phyloP scores from a whole-genome alignment of 2,329 filamentous ascomycete species.

The Exophiala sideris region DNA sequence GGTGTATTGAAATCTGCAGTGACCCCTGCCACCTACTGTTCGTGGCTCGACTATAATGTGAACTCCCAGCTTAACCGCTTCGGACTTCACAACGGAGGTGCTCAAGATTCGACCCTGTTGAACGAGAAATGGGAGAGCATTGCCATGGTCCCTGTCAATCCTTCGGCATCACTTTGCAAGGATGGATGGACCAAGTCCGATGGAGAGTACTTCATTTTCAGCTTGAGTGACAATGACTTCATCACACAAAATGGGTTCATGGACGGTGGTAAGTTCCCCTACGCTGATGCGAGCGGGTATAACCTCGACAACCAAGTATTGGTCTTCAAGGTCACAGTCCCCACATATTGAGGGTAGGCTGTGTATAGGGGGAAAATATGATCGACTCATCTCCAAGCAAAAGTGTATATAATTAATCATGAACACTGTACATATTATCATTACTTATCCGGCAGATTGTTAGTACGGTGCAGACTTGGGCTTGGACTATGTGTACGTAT shows the following conservation, averaged over 20 bases:
- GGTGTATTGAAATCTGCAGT: conserved; percentile 56
- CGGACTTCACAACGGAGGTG: conserved; percentile 65
- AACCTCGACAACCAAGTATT: conserved; percentile 61
- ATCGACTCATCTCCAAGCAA: too few relatives aligned
- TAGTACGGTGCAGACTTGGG: too few relatives aligned
- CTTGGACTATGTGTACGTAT: too few relatives aligned
- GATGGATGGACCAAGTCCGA: conserved; percentile 32
- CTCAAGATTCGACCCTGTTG: conserved; percentile 55
- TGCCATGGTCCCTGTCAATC: conserved; percentile 58
- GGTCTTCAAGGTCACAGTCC: conserved; percentile 54
- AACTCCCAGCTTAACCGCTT: conserved; percentile 63
- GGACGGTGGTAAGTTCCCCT: conserved; percentile 56
- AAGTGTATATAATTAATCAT: too few relatives aligned
- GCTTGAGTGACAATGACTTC: conserved; percentile 70
- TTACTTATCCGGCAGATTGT: too few relatives aligned
- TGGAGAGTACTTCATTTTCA: conserved; percentile 65
- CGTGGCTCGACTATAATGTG: conserved; percentile 66
- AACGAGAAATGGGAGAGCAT: conserved; percentile 78
- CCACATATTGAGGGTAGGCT: not conserved
- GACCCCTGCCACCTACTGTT: conserved; percentile 59
- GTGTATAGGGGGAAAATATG: too few relatives aligned
- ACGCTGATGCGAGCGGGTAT: conserved; percentile 56
- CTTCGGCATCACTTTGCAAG: conserved; percentile 26
- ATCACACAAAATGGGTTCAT: conserved; percentile 65
- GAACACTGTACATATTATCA: too few relatives aligned